Evolutionary conservation across 108 stramenopile genomes (phyloP), one percentile per base, ranked within the genome.

Genomic region (Nannochloropsis gaditana): DNA sequence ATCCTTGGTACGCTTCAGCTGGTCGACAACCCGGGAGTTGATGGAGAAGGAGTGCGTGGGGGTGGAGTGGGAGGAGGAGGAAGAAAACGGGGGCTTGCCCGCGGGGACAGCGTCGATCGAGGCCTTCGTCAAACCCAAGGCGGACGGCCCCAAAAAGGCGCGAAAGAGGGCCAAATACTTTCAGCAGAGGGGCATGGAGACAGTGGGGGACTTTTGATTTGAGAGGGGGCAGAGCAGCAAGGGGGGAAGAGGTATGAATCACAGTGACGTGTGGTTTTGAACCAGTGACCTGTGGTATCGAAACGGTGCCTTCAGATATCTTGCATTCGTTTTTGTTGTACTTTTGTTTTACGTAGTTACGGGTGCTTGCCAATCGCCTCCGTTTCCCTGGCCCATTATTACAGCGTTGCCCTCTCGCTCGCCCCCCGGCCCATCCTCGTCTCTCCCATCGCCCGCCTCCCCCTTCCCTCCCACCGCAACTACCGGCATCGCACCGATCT

Each of bases 1-100:
- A 17, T 84, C 87, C 84, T 44, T 90, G 2, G 89, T 86, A 42
- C 88, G 90, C 45, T 90, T 90, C 86, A 88, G 87, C 84, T 90
- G 90, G 90, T 89, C 88, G 79, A 90, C 90, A 31, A 44, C 83
- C n/a, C 83, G 84, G 45, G 90, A 90, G 83, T 42, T 87, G n/a
- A 86, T 89, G 81, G 84, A 86, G 85, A 82, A 41, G 42, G n/a
- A n/a, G 6, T 21, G 83, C 1, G 86, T 83, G 10, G 87, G 80
- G 79, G 59, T 73, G 8, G 59, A 73, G 59, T 73, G 59, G 59
- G 59, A 73, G 59, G 59, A 73, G 44, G 83, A 84, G 47, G 83
- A 84, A 5, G 83, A 84, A 5, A 5, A 11, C n/a, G 73, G 41
- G 45, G 83, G 83, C 17, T n/a, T 82, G 21, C 82, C 59, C 15